A percentile compares a stretch with the other conserved stretches of the same genome.
Evolutionary conservation across 768 basidiomycete species (phyloP).

Genomic region (Ramaria rubella): DNA sequence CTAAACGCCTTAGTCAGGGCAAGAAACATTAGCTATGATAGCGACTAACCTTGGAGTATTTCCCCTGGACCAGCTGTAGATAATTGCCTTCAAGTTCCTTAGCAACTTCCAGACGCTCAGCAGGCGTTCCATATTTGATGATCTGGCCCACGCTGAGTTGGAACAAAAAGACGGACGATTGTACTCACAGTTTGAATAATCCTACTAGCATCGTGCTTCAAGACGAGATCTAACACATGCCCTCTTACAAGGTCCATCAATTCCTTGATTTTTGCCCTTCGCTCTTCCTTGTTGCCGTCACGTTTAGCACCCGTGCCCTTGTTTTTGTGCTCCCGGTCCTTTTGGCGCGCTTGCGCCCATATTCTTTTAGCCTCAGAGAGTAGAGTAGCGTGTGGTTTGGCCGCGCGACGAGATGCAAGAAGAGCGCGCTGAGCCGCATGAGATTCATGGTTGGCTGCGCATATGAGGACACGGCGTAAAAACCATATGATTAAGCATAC

Average conservation of each 20-base stretch:
- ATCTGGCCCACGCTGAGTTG: constrained; percentile 26
- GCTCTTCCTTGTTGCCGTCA: constrained; percentile 33
- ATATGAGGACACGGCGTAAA: constrained; percentile 4
- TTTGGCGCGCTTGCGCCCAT: constrained; percentile 72
- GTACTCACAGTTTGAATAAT: constrained; percentile 56
- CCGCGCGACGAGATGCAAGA: constrained; percentile 61
- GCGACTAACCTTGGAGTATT: constrained; percentile 84
- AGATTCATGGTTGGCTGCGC: constrained; percentile 40
- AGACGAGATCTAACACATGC: constrained; percentile 75
- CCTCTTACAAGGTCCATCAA: constrained; percentile 76
- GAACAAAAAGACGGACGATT: not conserved
- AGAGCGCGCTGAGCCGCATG: constrained; percentile 66
- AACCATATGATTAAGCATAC: constrained; percentile 31
- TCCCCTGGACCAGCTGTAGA: constrained; percentile 71
- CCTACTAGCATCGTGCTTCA: constrained; percentile 89
- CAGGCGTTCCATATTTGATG: constrained; percentile 72
- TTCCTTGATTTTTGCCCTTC: constrained; percentile 64
- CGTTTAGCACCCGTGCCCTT: not conserved
- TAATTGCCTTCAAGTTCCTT: constrained; percentile 77
- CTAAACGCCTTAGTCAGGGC: constrained; percentile 30
- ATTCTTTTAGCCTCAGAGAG: constrained; percentile 66
- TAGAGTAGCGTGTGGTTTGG: constrained; percentile 70
- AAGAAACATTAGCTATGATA: not conserved
- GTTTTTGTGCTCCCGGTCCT: constrained; percentile 38
- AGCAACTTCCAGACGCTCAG: constrained; percentile 75